These are phyloP conservation scores for Takashimella koratensis DNA, from an alignment of 1,284 basidiomycete species.

Conservation along the genomic window DNA sequence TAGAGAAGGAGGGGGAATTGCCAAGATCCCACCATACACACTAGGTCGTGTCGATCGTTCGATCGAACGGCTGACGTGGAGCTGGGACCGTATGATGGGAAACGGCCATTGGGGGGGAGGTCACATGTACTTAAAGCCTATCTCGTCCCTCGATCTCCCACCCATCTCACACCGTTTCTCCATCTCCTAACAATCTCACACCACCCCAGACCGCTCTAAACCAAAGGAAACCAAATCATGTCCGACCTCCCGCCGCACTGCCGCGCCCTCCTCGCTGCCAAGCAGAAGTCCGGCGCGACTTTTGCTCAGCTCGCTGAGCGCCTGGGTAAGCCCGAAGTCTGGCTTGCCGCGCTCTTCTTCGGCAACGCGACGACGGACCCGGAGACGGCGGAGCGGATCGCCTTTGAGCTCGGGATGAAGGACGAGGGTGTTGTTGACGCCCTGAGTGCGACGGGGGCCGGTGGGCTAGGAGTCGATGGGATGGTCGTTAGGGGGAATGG, in stretches of 20 bases:
- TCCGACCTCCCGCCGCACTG: constrained; percentile 25
- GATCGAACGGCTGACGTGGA: no score
- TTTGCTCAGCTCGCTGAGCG: constrained; percentile 68
- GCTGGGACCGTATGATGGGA: no score
- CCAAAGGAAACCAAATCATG: no score
- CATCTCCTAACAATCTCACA: no score
- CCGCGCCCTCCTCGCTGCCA: constrained; percentile 22
- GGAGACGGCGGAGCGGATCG: constrained; percentile 64
- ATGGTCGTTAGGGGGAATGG: constrained; percentile 33
- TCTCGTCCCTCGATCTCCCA: no score
- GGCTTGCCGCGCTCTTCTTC: constrained; percentile 83
- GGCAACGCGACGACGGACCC: constrained; percentile 70
- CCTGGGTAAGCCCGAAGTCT: constrained; percentile 75
- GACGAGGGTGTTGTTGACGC: constrained; percentile 43
- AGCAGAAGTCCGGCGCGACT: constrained; percentile 56
- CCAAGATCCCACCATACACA: no score
- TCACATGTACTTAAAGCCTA: no score
- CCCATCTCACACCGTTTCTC: no score
- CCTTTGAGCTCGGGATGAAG: constrained; percentile 62
- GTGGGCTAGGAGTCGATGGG: constrained; percentile 28
- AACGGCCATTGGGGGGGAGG: no score
- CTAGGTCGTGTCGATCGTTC: no score
- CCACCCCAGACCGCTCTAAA: no score
- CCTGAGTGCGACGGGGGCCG: constrained; percentile 21
- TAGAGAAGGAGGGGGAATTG: no score